Base-by-base conservation (phyloP, 495 filamentous ascomycete genomes). In the Tuber melanosporum region DNA sequence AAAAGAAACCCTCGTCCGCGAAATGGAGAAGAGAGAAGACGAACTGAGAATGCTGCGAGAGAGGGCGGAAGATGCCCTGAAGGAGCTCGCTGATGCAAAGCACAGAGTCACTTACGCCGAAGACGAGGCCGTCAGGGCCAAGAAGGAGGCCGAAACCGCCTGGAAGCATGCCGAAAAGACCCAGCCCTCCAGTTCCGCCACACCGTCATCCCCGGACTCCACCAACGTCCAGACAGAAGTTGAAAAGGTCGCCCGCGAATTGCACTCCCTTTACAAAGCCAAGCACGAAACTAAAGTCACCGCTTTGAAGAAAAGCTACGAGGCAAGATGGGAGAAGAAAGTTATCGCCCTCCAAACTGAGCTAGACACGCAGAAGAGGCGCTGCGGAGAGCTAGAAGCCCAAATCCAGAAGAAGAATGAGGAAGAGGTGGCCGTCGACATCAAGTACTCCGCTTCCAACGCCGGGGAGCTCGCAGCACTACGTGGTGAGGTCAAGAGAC, bases 201-300 rank as follows among this genome's bases (percentile, higher is more conserved):
- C 47, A 62, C 46, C 52, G n/a, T 57, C 70, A 32, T 52, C 71
- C 7, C 69, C 75, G 41, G 32, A 42, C 42, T 69, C 69, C 7
- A 70, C 73, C 69, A 81, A 81, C 26, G 62, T 94, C 32, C 93
- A 97, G 79, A 90, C 93, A 49, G 95, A 96, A 22, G 93, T 98
- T n/a, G 92, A 94, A 84, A 92, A 91, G 76, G 93, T 97, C 44
- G 94, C 92, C 3, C 88, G 92, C 17, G 95, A 99, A 81, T 87
- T 98, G 41, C 95, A 99, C 82, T 87, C 89, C 0, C 87, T 97
- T n/a, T 99, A 99, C 87, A 98, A 97, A 85, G 88, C 89, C 83
- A 99, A 99, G 83, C 96, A 99, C 83, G 94, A 97, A 85, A 92
- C 90, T 71, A 99, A 99, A 85, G 94, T 98, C 42, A 89, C 92